Evolutionary conservation across 495 filamentous ascomycete genomes (phyloP), one percentile per base, ranked within the genome.

Genomic region (Chaetomidium leptoderma): DNA sequence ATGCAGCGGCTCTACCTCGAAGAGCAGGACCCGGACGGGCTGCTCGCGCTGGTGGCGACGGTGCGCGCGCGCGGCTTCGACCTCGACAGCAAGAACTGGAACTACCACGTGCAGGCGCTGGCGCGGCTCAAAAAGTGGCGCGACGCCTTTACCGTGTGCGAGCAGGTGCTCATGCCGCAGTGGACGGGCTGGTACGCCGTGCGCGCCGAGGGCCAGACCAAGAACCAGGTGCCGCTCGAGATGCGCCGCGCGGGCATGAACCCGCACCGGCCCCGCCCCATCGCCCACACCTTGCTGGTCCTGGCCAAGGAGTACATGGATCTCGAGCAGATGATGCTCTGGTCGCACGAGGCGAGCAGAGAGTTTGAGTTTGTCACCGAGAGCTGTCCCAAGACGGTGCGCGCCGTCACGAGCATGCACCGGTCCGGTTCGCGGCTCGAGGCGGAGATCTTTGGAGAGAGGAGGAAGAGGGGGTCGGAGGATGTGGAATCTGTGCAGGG

Each of bases 91-190:
- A 70, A 69, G 46, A 83, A 79, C 61, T 87, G 83, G 84, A 87
- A 87, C 66, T 68, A 70, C 47, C 80, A 83, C 60, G 71, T 88
- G 54, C 74, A 79, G 57, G 53, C 63, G 26, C 76, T 86, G 6
- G 76, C 76, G 33, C 63, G 71, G 27, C 56, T 74, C 54, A 68
- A 74, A 36, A 58, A 66, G 26, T 72, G 68, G 56, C 64, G 67
- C 24, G 57, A 70, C 24, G 89, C 90, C 37, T 93, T 93, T 66
- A 51, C 64, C 30, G 61, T 83, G 21, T 91, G 86, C 72, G 91
- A 96, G 71, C 59, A 72, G 13, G 78, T 83, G 32, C 83, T 96
- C 55, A 91, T 92, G 81, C 81, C 81, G 6, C 74, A 80, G 42
- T 95, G 88, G 80, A 77, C 77, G 3, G 88, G 88, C 21, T 96